Conservation (phyloP, 2,329 filamentous ascomycete genomes). For the Xylaria sp. region DNA sequence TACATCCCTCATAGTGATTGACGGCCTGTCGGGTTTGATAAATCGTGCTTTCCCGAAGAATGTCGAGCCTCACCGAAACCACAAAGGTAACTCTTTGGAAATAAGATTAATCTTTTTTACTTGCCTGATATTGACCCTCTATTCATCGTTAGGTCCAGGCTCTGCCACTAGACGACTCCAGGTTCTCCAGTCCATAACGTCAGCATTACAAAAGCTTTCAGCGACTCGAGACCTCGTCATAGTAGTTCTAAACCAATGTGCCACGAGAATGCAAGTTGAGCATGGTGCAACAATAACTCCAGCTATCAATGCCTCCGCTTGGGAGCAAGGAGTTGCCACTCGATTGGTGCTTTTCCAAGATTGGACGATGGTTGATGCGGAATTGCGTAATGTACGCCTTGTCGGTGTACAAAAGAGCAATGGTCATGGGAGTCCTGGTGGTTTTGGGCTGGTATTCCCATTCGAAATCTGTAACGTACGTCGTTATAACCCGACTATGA, state of each 20-base stretch:
- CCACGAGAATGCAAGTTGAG: slow-evolving; percentile 79
- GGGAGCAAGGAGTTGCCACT: slow-evolving; percentile 81
- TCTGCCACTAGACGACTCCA: slow-evolving; percentile 59
- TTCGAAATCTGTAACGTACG: slow-evolving; percentile 62
- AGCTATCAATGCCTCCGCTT: slow-evolving; percentile 78
- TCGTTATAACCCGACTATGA: slow-evolving; percentile 40
- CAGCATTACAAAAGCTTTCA: slow-evolving; percentile 79
- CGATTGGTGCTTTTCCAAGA: slow-evolving; percentile 84
- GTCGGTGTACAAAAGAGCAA: slow-evolving; percentile 74
- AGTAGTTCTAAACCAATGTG: slow-evolving; percentile 81
- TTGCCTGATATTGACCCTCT: slow-evolving; percentile 30
- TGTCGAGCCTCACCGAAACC: slow-evolving; percentile 52
- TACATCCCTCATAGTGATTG: slow-evolving; percentile 78
- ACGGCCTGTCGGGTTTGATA: slow-evolving; percentile 80
- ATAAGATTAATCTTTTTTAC: neutral
- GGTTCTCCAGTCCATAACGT: slow-evolving; percentile 71
- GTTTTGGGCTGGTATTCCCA: slow-evolving; percentile 58
- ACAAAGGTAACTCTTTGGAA: slow-evolving; percentile 51
- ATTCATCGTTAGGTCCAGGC: slow-evolving; percentile 36
- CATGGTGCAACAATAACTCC: slow-evolving; percentile 76
- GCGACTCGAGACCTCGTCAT: slow-evolving; percentile 78
- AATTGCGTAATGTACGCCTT: slow-evolving; percentile 64
- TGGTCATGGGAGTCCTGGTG: slow-evolving; percentile 59
- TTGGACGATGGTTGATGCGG: slow-evolving; percentile 66
- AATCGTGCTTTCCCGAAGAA: slow-evolving; percentile 79